Evolutionary conservation across 169 alveolate species (phyloP).

Genomic region (Plasmodium gaboni): DNA sequence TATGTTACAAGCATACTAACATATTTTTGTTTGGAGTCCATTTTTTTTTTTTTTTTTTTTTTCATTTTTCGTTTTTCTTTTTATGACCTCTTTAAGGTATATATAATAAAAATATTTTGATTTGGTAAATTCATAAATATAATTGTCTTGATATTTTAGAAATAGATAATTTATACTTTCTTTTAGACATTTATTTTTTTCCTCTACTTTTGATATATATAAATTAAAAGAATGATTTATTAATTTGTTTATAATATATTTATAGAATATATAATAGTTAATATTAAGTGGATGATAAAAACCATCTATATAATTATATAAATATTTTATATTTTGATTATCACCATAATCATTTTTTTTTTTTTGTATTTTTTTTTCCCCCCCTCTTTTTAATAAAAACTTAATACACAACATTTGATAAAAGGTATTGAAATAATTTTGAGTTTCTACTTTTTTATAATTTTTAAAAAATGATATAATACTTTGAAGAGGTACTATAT

Average conservation of each 20-base stretch:
- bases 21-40: background rate
- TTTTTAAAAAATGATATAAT: slow-evolving; percentile 7
- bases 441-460: slow-evolving; percentile 19
- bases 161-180: slow-evolving; percentile 6
- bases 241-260: slow-evolving; percentile 48
- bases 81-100: slow-evolving; percentile 24
- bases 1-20: too few species aligned
- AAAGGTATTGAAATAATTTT: slow-evolving; percentile 43
- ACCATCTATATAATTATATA: background rate
- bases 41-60: slow-evolving; percentile 3
- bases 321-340: background rate
- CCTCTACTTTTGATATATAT: slow-evolving; percentile 19
- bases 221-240: slow-evolving; percentile 36
- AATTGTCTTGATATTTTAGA: slow-evolving; percentile 32
- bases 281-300: background rate
- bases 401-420: slow-evolving; percentile 60
- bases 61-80: slow-evolving; percentile 7
- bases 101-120: slow-evolving; percentile 55
- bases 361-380: background rate
- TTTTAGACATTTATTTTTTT: slow-evolving; percentile 4
- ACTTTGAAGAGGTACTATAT: slow-evolving; percentile 6
- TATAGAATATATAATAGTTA: slow-evolving; percentile 41
- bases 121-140: slow-evolving; percentile 48
- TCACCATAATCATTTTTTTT: too few species aligned
- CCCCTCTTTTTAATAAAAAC: slow-evolving; percentile 43